Conservation (phyloP, 2,329 filamentous ascomycete genomes). For the Microdochium bolleyi region DNA sequence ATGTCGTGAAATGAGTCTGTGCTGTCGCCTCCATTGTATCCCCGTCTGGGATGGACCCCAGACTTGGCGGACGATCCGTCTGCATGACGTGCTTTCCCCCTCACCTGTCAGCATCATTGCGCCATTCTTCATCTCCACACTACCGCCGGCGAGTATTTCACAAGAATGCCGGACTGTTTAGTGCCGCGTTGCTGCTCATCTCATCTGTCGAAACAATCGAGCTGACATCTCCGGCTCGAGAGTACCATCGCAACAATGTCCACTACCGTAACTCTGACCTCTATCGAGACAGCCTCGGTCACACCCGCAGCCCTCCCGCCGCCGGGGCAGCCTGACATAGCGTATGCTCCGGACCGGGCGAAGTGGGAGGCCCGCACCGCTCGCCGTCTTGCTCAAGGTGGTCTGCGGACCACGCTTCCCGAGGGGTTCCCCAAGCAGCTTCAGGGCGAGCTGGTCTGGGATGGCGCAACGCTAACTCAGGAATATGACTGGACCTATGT, state of each 20-base stretch:
- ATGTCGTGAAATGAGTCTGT: no score
- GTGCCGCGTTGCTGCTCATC: background rate
- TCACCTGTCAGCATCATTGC: background rate
- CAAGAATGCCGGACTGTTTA: background rate
- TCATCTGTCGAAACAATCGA: background rate
- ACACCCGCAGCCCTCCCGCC: conserved; percentile 15
- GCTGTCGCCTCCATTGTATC: no score
- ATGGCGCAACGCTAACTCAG: conserved; percentile 37
- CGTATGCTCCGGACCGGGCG: conserved; percentile 43
- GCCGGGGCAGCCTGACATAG: conserved; percentile 48
- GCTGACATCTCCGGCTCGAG: background rate
- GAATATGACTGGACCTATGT: conserved; percentile 46
- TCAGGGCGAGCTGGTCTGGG: conserved; percentile 46
- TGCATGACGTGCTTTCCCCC: background rate
- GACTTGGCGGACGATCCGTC: background rate
- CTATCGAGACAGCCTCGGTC: conserved; percentile 11
- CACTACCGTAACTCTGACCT: conserved; percentile 8
- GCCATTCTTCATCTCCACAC: background rate
- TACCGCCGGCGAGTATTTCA: background rate
- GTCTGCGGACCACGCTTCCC: conserved; percentile 31
- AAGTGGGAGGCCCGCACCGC: conserved; percentile 45
- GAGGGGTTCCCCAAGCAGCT: conserved; percentile 40
- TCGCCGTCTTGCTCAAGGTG: conserved; percentile 31
- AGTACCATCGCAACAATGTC: conserved; percentile 9
- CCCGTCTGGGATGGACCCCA: no score